Percentiles rank a stretch among this genome's conserved stretches.
phyloP scores from a whole-genome alignment of 106 monocot genomes.

The Phalaenopsis equestris region DNA sequence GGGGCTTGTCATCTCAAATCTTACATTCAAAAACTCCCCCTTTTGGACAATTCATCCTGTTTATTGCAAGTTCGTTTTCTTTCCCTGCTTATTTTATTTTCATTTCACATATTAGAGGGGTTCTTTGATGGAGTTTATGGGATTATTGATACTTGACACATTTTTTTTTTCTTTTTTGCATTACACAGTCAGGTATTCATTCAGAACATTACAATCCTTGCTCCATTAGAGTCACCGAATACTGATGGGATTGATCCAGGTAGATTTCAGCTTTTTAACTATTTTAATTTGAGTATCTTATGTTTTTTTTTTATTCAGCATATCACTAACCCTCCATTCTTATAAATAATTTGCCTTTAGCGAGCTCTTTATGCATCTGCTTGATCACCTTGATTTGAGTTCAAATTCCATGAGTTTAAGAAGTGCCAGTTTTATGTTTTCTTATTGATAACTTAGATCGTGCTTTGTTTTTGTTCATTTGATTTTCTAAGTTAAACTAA shows the following conservation, averaged over 20 bases:
- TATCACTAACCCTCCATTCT: not conserved
- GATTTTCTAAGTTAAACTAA: not conserved
- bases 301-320: not conserved
- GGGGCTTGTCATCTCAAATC: constrained; percentile 67
- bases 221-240: constrained; percentile 79
- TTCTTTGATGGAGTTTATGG: constrained; percentile 2
- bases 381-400: not conserved
- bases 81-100: constrained; percentile 1
- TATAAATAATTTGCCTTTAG: not conserved
- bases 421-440: not conserved
- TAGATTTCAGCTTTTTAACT: constrained; percentile 12
- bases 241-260: constrained; percentile 93
- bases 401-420: not conserved
- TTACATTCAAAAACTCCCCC: constrained; percentile 85
- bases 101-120: not conserved
- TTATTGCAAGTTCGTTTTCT: constrained; percentile 72
- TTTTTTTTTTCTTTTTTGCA: constrained; percentile 37
- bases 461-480: not conserved
- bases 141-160: constrained; percentile 28
- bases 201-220: constrained; percentile 70
- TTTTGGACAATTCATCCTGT: constrained; percentile 96
- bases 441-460: not conserved
- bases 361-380: not conserved
- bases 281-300: not conserved
- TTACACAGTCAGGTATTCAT: constrained; percentile 71